These are phyloP conservation scores for Wickerhamiella infanticola DNA, from an alignment of 1,139 yeast genomes.

Conservation along the genomic window DNA sequence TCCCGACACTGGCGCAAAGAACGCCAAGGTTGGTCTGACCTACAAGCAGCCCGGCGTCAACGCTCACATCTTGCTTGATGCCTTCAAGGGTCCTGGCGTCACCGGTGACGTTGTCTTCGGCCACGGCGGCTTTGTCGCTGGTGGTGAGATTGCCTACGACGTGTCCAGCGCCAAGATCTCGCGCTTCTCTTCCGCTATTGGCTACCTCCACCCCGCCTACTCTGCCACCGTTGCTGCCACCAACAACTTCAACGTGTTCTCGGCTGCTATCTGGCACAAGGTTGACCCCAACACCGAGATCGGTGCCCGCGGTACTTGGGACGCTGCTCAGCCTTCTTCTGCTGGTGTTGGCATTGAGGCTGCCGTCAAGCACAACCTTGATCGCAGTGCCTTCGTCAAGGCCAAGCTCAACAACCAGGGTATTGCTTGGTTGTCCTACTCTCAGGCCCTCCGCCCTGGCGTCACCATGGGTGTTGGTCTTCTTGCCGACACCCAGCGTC, in stretches of 20 bases:
- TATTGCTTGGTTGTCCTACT: slow-evolving; percentile 85
- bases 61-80: slow-evolving; percentile 90
- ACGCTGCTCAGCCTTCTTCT: slow-evolving; percentile 61
- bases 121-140: slow-evolving; percentile 93
- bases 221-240: slow-evolving; percentile 80
- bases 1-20: slow-evolving; percentile 70
- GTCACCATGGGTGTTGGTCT: slow-evolving; percentile 96
- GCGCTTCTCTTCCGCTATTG: slow-evolving; percentile 88
- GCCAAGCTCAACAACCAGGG: slow-evolving; percentile 97
- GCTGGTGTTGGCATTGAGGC: slow-evolving; percentile 72
- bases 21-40: slow-evolving; percentile 81
- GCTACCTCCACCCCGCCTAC: slow-evolving; percentile 81
- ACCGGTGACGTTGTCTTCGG: slow-evolving; percentile 91
- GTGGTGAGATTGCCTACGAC: slow-evolving; percentile 96
- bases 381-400: slow-evolving; percentile 76
- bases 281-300: slow-evolving; percentile 85
- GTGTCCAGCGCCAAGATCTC: slow-evolving; percentile 83
- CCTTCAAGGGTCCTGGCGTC: slow-evolving; percentile 89
- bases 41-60: slow-evolving; percentile 87
- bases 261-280: slow-evolving; percentile 96
- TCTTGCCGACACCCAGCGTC: slow-evolving; percentile 89
- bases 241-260: slow-evolving; percentile 76
- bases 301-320: slow-evolving; percentile 97
- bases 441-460: slow-evolving; percentile 92
- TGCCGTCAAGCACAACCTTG: slow-evolving; percentile 89